phyloP scores from a whole-genome alignment of 345 rosid species.

The Toxicodendron radicans region DNA sequence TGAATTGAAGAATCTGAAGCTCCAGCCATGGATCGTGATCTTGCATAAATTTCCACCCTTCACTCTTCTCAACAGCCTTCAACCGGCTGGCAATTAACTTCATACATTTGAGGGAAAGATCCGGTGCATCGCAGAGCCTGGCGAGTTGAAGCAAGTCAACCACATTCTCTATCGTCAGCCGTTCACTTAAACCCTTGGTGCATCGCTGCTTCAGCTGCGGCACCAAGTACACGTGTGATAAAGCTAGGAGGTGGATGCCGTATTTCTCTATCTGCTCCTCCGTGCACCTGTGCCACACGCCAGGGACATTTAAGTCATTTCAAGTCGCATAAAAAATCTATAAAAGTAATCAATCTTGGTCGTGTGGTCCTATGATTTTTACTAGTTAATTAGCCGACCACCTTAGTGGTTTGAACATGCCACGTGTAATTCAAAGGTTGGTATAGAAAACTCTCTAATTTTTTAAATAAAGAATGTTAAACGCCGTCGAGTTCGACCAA shows the following conservation, averaged over 20 bases:
- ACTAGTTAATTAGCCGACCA: slow-evolving; percentile 9
- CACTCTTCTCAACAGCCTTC: slow-evolving; percentile 58
- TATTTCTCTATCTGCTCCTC: slow-evolving; percentile 64
- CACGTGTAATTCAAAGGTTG: slow-evolving; percentile 11
- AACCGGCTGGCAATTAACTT: slow-evolving; percentile 46
- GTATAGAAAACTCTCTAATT: neutral
- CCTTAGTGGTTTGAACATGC: neutral
- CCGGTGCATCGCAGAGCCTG: slow-evolving; percentile 76
- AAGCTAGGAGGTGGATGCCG: slow-evolving; percentile 71
- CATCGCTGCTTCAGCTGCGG: slow-evolving; percentile 69
- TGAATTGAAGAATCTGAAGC: slow-evolving; percentile 77
- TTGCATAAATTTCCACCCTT: slow-evolving; percentile 84
- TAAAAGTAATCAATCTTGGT: neutral
- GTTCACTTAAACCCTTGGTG: slow-evolving; percentile 39
- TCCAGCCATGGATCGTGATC: slow-evolving; percentile 72
- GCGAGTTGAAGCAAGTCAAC: slow-evolving; percentile 82
- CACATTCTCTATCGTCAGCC: slow-evolving; percentile 63
- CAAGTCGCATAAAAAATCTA: neutral
- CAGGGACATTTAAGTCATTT: slow-evolving; percentile 17
- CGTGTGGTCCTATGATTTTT: neutral
- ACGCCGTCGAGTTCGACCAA: slow-evolving; percentile 15
- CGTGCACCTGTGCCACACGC: slow-evolving; percentile 39
- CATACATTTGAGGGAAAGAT: slow-evolving; percentile 65
- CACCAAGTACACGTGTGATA: slow-evolving; percentile 76
- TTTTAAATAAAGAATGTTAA: neutral